Conservation (phyloP, 2,329 filamentous ascomycete genomes). For the Neoscytalidium dimidiatum region DNA sequence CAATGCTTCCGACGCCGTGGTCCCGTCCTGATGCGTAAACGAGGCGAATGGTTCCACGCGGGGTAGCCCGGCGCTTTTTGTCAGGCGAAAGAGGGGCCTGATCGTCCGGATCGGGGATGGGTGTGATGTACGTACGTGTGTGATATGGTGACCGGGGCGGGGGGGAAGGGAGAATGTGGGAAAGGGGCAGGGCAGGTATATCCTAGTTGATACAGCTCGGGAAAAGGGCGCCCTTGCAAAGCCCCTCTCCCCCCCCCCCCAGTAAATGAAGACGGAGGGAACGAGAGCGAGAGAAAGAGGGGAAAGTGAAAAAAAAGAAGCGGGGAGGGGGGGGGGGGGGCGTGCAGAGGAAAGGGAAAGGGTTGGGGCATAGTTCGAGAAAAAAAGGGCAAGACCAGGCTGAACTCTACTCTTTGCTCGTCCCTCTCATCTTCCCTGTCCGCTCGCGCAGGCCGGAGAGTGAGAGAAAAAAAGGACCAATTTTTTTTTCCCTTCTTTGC, state of each 20-base stretch:
- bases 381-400: slow-evolving; percentile 32
- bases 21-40: slow-evolving; percentile 24
- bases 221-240: slow-evolving; percentile 25
- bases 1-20: slow-evolving; percentile 26
- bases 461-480: background rate
- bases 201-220: slow-evolving; percentile 27
- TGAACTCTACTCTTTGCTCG: slow-evolving; percentile 22
- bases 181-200: slow-evolving; percentile 30
- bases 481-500: slow-evolving; percentile 17
- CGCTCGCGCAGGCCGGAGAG: background rate
- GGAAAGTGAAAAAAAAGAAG: background rate
- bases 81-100: slow-evolving; percentile 29
- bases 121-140: slow-evolving; percentile 27
- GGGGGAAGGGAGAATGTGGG: slow-evolving; percentile 21
- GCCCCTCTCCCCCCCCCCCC: too few species aligned
- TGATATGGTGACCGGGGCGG: slow-evolving; percentile 30
- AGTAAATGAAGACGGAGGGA: background rate
- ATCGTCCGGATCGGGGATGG: slow-evolving; percentile 21
- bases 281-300: too few species aligned
- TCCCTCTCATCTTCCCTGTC: background rate
- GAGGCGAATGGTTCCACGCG: slow-evolving; percentile 27
- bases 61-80: slow-evolving; percentile 37
- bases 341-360: background rate
- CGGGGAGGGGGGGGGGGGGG: background rate
- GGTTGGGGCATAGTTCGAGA: slow-evolving; percentile 26